A percentile compares a stretch with the other conserved stretches of the same genome.
phyloP scores from a whole-genome alignment of 2,329 filamentous ascomycete species.

The Ceratocystis colombiana region DNA sequence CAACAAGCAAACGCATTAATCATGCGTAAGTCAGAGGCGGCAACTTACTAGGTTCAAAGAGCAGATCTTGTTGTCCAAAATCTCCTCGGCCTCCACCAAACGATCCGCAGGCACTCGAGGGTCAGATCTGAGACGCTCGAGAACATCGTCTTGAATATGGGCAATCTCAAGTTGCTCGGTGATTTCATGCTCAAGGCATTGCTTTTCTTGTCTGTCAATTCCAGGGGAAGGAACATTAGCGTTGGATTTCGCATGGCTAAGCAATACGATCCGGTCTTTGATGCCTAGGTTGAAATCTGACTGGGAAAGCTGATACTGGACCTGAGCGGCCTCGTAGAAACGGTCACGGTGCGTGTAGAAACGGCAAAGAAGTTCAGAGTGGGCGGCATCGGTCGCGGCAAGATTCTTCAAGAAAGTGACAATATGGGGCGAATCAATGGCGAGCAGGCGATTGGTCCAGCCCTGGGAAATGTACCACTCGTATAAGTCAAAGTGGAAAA shows the following conservation, averaged over 20 bases:
- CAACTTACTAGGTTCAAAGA: conserved; percentile 62
- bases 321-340: conserved; percentile 78
- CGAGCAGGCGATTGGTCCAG: conserved; percentile 75
- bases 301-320: conserved; percentile 73
- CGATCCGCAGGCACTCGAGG: conserved; percentile 54
- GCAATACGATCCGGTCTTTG: conserved; percentile 75
- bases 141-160: conserved; percentile 85
- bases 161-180: conserved; percentile 82
- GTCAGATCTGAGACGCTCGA: conserved; percentile 68
- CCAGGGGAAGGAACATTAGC: conserved; percentile 73
- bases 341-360: conserved; percentile 79
- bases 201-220: conserved; percentile 68
- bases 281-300: conserved; percentile 73
- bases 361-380: conserved; percentile 84
- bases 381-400: conserved; percentile 58
- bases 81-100: conserved; percentile 52
- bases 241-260: conserved; percentile 85
- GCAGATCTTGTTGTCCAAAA: conserved; percentile 68
- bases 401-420: conserved; percentile 74
- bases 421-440: conserved; percentile 75
- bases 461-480: conserved; percentile 89
- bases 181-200: conserved; percentile 74
- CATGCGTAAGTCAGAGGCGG: background rate
- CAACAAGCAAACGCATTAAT: background rate
- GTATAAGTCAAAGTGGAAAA: conserved; percentile 94